Conservation (phyloP, 2,329 filamentous ascomycete genomes). For the Alternaria brassicae region DNA sequence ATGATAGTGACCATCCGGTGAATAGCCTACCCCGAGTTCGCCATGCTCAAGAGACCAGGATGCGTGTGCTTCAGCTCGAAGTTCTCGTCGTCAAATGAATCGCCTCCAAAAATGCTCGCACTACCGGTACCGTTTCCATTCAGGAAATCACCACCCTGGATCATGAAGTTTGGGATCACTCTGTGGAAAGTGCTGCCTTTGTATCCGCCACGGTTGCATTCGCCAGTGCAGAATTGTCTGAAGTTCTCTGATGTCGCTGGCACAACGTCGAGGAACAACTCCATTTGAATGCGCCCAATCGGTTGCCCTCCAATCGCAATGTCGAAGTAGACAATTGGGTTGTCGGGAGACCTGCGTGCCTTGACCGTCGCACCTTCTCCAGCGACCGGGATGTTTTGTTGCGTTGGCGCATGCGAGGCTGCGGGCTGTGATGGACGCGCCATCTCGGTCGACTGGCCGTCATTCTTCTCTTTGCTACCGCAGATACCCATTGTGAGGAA, state of each 20-base stretch:
- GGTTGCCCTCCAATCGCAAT: constrained; percentile 52
- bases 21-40: constrained; percentile 71
- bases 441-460: constrained; percentile 14
- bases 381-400: neutral
- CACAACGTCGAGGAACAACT: constrained; percentile 80
- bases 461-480: constrained; percentile 16
- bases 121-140: constrained; percentile 83
- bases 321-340: constrained; percentile 28
- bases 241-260: constrained; percentile 87
- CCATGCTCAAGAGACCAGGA: constrained; percentile 95
- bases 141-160: constrained; percentile 82
- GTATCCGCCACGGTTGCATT: constrained; percentile 80
- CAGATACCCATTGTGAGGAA: constrained; percentile 19
- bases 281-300: constrained; percentile 80
- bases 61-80: constrained; percentile 90
- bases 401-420: neutral
- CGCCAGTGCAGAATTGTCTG: constrained; percentile 75
- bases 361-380: constrained; percentile 9
- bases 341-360: constrained; percentile 15
- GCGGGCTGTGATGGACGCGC: constrained; percentile 12
- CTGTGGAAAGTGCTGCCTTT: constrained; percentile 83
- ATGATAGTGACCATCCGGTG: neutral
- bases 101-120: constrained; percentile 86
- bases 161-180: constrained; percentile 97
- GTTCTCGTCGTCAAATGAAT: constrained; percentile 88